phyloP scores from a whole-genome alignment of 2,329 filamentous ascomycete species.

The Ceratocystis cacaofunesta region DNA sequence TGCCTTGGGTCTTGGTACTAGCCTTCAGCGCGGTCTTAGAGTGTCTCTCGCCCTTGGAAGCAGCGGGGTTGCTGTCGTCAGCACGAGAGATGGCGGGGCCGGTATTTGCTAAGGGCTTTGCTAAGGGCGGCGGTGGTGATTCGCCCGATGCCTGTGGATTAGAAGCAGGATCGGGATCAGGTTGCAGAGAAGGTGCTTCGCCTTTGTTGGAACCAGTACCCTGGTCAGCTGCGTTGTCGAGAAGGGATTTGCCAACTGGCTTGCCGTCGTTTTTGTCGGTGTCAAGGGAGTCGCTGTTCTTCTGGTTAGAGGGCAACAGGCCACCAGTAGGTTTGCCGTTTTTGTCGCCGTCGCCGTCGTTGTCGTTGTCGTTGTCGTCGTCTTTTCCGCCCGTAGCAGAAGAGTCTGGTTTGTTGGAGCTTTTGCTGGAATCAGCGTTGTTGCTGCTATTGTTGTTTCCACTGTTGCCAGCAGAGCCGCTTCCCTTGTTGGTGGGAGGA shows the following conservation, averaged over 20 bases:
- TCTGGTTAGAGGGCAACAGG: neutral
- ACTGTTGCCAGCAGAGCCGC: neutral
- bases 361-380: conserved; percentile 11
- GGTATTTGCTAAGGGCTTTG: neutral
- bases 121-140: neutral
- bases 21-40: neutral
- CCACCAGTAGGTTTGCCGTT: neutral
- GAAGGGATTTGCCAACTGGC: neutral
- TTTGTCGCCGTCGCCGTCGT: conserved; percentile 7
- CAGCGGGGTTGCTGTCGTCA: neutral
- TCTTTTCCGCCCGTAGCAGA: conserved; percentile 15
- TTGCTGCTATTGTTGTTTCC: neutral
- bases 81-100: neutral
- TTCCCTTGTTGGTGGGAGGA: conserved; percentile 12
- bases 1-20: neutral
- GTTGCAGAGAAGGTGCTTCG: neutral
- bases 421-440: neutral
- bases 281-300: neutral
- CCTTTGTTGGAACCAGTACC: neutral
- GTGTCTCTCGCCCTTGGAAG: neutral
- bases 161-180: conserved; percentile 3
- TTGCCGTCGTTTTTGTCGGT: neutral
- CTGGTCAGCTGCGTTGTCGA: neutral
- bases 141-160: neutral
- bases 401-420: neutral